Conservation (phyloP, 345 rosid genomes). For the Atalantia buxifolia region DNA sequence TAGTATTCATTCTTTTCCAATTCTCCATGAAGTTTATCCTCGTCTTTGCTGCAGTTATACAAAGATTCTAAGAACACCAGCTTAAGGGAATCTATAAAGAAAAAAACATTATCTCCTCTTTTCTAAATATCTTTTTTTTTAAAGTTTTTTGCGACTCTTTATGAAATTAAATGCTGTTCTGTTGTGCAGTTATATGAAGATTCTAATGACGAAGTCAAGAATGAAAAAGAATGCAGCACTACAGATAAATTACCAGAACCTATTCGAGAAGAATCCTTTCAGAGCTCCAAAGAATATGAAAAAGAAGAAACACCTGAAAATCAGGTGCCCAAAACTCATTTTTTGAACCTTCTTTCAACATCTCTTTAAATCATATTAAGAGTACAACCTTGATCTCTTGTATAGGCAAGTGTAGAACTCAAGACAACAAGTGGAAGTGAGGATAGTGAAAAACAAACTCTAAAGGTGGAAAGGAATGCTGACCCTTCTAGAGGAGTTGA, state of each 20-base stretch:
- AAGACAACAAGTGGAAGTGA: conserved; percentile 11
- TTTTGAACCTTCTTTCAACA: not conserved
- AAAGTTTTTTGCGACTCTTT: too few relatives aligned
- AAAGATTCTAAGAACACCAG: conserved; percentile 2
- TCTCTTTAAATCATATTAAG: not conserved
- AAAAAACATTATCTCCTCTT: not conserved
- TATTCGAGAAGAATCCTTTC: conserved; percentile 5
- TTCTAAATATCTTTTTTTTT: too few relatives aligned
- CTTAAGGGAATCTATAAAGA: conserved; percentile 13
- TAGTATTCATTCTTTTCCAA: not conserved
- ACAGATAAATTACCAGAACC: conserved; percentile 14
- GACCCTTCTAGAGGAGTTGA: not conserved
- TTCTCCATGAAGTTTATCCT: not conserved
- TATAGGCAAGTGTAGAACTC: conserved; percentile 30
- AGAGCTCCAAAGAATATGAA: not conserved
- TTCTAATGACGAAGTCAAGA: not conserved
- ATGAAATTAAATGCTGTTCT: not conserved
- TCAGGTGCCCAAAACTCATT: not conserved
- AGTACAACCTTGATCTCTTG: conserved; percentile 10
- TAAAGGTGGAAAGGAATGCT: not conserved
- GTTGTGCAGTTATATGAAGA: conserved; percentile 22
- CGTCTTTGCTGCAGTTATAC: conserved; percentile 19
- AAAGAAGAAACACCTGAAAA: not conserved
- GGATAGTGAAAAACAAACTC: conserved; percentile 12
- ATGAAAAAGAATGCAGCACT: conserved; percentile 15